Evolutionary conservation across 257 asterid genomes (phyloP).

Genomic region (Jasminum sambac): DNA sequence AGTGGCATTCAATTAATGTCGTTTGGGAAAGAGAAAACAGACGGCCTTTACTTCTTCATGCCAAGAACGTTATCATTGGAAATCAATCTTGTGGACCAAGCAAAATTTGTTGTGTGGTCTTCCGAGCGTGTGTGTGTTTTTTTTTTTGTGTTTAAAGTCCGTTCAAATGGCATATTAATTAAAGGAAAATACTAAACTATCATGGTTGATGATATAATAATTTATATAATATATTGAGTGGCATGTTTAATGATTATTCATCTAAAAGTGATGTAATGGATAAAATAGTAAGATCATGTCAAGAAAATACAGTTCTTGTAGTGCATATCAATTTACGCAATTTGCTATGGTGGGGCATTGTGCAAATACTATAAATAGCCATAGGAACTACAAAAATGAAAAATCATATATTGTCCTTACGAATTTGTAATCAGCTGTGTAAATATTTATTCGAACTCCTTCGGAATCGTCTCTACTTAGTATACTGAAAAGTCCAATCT

Average conservation of each 20-base stretch:
- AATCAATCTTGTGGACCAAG: background rate
- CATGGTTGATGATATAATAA: too few relatives aligned
- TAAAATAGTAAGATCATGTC: too few relatives aligned
- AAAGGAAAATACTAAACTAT: too few relatives aligned
- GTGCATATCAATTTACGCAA: background rate
- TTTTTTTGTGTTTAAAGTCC: too few relatives aligned
- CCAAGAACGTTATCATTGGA: background rate
- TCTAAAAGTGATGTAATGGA: too few relatives aligned
- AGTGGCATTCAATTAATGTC: background rate
- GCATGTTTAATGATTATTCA: too few relatives aligned
- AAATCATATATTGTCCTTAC: background rate
- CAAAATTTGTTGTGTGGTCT: background rate
- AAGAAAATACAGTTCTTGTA: background rate
- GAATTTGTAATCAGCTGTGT: background rate
- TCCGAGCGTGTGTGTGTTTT: too few relatives aligned
- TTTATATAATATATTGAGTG: too few relatives aligned
- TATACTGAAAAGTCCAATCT: background rate
- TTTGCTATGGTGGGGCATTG: background rate
- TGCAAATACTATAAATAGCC: background rate
- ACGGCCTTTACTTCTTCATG: background rate
- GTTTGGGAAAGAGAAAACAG: background rate
- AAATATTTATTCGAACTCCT: background rate
- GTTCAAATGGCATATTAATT: too few relatives aligned
- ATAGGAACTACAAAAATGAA: background rate
- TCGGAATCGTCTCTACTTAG: background rate